Base-by-base conservation (phyloP, 208 protist species). In the Angomonas ambiguus region DNA sequence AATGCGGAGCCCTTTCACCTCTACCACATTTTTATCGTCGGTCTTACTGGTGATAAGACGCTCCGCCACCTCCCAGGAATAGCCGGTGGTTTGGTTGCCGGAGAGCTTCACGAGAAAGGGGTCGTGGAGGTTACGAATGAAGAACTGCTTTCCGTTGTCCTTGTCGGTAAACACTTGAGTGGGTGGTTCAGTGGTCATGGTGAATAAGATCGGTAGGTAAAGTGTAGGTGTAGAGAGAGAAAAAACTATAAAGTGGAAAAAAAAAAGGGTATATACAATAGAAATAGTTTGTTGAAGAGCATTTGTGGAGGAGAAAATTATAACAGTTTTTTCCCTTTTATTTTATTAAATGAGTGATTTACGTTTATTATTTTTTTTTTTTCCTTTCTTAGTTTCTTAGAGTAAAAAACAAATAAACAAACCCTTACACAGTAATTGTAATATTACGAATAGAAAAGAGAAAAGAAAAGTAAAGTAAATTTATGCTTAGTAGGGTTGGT, bases 401-500 rank as follows among this genome's bases (percentile, higher is more conserved):
- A n/a, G n/a, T n/a, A n/a, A n/a, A n/a, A n/a, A n/a, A n/a, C n/a
- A n/a, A n/a, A n/a, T n/a, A n/a, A n/a, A n/a, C n/a, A n/a, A n/a
- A n/a, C n/a, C n/a, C n/a, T n/a, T n/a, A n/a, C n/a, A n/a, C n/a
- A n/a, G n/a, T n/a, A n/a, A n/a, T n/a, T n/a, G n/a, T n/a, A n/a
- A n/a, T n/a, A n/a, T n/a, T n/a, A n/a, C n/a, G n/a, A n/a, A n/a
- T n/a, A n/a, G 51, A 57, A 18, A 57, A 18, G 51, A 31, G 28
- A 31, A 13, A 31, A 57, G 13, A 48, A 18, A 48, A 11, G 13
- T 20, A 11, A 48, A 48, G 41, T 48, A 18, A 18, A 18, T 11
- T 48, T 20, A 48, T 11, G 41, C 13, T 18, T 48, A 20, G 41
- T 20, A 48, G 87, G 85, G 56, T 94, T 69, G 16, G 88, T 78